Conservation (phyloP, 163 green algal genomes). For the Volvox carteri region DNA sequence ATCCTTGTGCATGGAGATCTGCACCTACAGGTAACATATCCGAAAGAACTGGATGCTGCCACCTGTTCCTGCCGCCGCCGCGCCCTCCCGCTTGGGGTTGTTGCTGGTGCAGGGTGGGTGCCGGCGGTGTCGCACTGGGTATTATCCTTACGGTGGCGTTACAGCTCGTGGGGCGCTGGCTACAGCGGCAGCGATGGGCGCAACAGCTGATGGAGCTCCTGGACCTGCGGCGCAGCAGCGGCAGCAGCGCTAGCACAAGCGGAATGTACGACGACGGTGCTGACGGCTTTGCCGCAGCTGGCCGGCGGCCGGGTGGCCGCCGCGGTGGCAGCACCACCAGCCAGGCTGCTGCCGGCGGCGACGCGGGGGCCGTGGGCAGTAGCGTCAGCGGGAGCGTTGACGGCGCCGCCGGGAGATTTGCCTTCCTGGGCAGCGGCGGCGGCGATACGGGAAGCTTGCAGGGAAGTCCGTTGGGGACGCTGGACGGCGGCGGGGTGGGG, state of each 20-base stretch:
- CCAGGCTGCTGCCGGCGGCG: background rate
- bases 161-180: conserved; percentile 40
- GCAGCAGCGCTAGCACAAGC: conserved; percentile 21
- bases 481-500: background rate
- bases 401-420: background rate
- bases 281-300: too few relatives aligned
- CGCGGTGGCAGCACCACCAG: background rate
- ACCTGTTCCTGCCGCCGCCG: too few relatives aligned
- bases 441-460: background rate
- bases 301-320: background rate
- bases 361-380: background rate
- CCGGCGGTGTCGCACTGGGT: conserved; percentile 17
- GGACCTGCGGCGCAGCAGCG: conserved; percentile 15
- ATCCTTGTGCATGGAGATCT: background rate
- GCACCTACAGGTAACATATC: too few relatives aligned
- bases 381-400: background rate
- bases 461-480: background rate
- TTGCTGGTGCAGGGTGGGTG: background rate
- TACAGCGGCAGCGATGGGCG: conserved; percentile 47
- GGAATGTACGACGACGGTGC: background rate
- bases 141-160: conserved; percentile 44
- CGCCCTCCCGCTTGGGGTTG: too few relatives aligned
- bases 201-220: conserved; percentile 40
- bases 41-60: too few relatives aligned
- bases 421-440: conserved; percentile 9